phyloP scores from a whole-genome alignment of 306 rosid genomes.

The Albizia julibrissin region DNA sequence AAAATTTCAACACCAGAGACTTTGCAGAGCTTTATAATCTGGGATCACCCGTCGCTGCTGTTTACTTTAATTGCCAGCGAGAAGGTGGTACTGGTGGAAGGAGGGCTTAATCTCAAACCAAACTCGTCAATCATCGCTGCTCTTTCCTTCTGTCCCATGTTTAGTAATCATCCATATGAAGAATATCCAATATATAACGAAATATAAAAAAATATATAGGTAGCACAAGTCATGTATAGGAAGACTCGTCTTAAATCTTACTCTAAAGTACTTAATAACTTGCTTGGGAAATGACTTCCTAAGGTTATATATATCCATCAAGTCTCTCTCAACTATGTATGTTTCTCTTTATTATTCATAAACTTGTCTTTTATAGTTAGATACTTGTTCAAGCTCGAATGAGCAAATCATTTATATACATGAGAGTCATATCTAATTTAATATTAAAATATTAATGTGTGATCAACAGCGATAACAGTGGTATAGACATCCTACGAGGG shows the following conservation, averaged over 20 bases:
- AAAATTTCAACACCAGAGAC: conserved; percentile 71
- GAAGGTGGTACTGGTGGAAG: conserved; percentile 70
- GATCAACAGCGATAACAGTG: too few relatives aligned
- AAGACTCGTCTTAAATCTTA: neutral
- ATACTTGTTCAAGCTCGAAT: neutral
- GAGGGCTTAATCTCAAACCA: conserved; percentile 20
- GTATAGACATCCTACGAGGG: neutral
- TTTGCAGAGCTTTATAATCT: conserved; percentile 76
- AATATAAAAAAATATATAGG: neutral
- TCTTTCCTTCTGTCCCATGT: neutral
- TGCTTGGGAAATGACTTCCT: neutral
- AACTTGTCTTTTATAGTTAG: neutral
- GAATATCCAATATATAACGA: neutral
- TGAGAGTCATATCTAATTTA: neutral
- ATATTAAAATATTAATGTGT: too few relatives aligned
- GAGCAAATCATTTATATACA: neutral
- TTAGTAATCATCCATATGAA: neutral
- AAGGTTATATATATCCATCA: neutral
- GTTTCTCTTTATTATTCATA: neutral
- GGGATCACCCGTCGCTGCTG: conserved; percentile 77
- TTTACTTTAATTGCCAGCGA: conserved; percentile 72
- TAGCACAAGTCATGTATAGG: neutral
- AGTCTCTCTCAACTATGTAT: neutral
- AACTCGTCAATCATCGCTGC: neutral
- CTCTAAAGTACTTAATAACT: neutral